Evolutionary conservation across 2,329 filamentous ascomycete genomes (phyloP), one percentile per base, ranked within the genome.

Genomic region (Plenodomus biglobosus): DNA sequence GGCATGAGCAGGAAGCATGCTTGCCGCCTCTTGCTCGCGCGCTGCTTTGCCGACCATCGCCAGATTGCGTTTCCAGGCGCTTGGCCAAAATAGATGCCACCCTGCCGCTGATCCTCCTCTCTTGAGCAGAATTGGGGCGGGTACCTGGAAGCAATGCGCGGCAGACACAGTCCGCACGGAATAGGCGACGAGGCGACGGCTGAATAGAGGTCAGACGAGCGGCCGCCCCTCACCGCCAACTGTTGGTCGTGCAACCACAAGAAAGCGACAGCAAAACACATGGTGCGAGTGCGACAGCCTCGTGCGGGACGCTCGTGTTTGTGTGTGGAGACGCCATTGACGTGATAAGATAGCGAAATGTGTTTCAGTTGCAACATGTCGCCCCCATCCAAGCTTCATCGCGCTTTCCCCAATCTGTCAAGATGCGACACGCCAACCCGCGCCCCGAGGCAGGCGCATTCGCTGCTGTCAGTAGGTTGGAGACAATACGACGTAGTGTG

Each of bases 61-160:
- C 56, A 60, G 58, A 61, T 61, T 65, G 61, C 61, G 65, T 66
- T 68, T 68, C 66, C 61, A 52, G 48, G 59, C 62, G 55, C 62
- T 60, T 64, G 59, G 59, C 61, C 61, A 55, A 61, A 67, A 67
- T 56, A 63, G 62, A 59, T 50, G 20, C 27, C 17, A 46, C 51
- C 62, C 62, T 65, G 62, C 42, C 43, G 65, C 52, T 44, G 66
- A 70, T 70, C 65, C 63, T 67, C 66, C 62, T 55, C 65, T 50
- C 53, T 58, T 49, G 56, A 53, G 46, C 50, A 50, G 35, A 20
- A 36, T 38, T 30, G 50, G 48, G 52, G 64, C 65, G 65, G 64
- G 60, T 63, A 61, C 59, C 61, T 65, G 58, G 53, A 48, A 62
- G 56, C 24, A 34, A 52, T 46, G 47, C 47, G 49, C 46, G 22